Conservation (phyloP, 257 asterid genomes). For the Penstemon newberryi region DNA sequence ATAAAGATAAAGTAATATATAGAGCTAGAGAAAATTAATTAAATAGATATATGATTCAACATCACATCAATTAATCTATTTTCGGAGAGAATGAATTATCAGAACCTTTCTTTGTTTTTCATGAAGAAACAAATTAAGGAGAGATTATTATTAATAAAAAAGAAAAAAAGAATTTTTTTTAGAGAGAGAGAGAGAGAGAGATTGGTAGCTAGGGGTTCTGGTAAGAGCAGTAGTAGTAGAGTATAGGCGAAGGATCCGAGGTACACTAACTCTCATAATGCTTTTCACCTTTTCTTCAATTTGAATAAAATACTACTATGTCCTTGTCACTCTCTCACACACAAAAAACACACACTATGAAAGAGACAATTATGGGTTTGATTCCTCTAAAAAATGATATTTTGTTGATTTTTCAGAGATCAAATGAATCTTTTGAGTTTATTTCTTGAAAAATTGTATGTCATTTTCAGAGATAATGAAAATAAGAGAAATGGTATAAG, state of each 20-base stretch:
- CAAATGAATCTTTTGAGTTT: no score
- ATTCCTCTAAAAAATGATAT: no score
- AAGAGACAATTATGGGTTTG: no score
- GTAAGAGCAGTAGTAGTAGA: slow-evolving; percentile 26
- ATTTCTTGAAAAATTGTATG: no score
- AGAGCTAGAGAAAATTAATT: slow-evolving; percentile 12
- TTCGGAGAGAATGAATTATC: slow-evolving; percentile 3
- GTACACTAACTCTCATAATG: slow-evolving; percentile 42
- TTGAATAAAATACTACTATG: no score
- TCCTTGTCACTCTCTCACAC: no score
- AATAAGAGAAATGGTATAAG: no score
- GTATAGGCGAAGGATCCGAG: slow-evolving; percentile 55
- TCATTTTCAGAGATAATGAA: no score
- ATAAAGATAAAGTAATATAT: slow-evolving; percentile 22
- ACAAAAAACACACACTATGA: no score
- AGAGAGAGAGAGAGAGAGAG: slow-evolving; percentile 24
- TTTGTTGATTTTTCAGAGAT: no score
- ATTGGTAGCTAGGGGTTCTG: background rate
- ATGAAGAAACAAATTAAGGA: background rate
- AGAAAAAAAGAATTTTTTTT: slow-evolving; percentile 24
- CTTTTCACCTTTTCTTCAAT: background rate
- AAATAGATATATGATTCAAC: slow-evolving; percentile 14
- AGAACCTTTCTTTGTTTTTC: no score
- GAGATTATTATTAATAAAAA: no score
- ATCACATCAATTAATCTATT: slow-evolving; percentile 12